phyloP scores from a whole-genome alignment of 352 stramenopile genomes.

The Globisporangium okanoganense region DNA sequence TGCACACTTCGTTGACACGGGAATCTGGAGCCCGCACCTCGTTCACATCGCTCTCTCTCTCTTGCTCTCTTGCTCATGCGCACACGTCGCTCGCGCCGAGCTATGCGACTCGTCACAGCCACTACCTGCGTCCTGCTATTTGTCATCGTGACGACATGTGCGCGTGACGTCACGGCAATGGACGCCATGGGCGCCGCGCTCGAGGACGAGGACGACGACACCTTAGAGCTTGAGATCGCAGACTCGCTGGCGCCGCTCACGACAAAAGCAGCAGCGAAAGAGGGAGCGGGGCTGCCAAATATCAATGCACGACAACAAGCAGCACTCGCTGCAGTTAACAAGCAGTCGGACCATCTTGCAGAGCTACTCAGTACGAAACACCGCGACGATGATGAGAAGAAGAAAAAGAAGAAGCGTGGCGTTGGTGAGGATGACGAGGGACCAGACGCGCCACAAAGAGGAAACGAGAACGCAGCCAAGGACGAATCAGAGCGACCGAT shows the following conservation, averaged over 20 bases:
- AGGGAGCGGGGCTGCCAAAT: neutral
- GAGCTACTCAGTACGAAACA: neutral
- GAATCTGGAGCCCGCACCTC: no score
- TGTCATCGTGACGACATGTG: neutral
- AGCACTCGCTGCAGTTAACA: neutral
- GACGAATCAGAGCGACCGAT: neutral
- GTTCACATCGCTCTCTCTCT: no score
- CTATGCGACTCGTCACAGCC: neutral
- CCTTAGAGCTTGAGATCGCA: neutral
- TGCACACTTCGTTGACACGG: no score
- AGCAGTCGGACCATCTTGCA: neutral
- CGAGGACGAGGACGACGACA: conserved; percentile 9
- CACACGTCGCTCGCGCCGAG: neutral
- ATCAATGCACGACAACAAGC: neutral
- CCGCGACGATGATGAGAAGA: neutral
- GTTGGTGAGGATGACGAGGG: neutral
- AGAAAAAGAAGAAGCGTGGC: neutral
- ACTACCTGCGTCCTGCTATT: neutral
- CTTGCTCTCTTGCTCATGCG: no score
- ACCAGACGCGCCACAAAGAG: neutral
- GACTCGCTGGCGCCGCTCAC: neutral
- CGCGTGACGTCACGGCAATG: neutral
- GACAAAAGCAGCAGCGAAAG: neutral
- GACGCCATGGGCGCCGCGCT: conserved; percentile 16
- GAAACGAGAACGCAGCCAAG: neutral